These are phyloP conservation scores for Parachaetomium inaequale DNA, from an alignment of 495 filamentous ascomycete genomes.

Conservation along the genomic window DNA sequence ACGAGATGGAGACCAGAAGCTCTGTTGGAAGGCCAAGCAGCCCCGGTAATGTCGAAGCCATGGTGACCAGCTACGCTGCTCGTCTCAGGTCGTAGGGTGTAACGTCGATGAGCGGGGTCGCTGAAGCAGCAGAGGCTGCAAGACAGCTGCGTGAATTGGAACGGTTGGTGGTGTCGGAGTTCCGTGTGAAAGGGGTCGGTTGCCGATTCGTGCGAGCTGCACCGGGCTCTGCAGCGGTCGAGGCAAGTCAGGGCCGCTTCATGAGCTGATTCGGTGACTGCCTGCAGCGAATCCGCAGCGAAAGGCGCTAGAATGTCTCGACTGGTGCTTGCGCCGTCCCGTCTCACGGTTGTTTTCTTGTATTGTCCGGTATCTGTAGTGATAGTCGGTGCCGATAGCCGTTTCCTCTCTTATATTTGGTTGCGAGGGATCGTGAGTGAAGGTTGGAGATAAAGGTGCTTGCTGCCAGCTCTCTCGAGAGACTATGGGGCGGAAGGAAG, in stretches of 20 bases:
- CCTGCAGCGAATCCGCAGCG: constrained; percentile 11
- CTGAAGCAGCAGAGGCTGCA: too few relatives aligned
- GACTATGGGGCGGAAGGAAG: too few relatives aligned
- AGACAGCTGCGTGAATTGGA: neutral
- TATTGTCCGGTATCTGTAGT: neutral
- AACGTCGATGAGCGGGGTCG: too few relatives aligned
- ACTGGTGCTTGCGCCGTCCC: neutral
- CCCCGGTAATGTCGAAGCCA: too few relatives aligned
- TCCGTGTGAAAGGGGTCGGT: neutral
- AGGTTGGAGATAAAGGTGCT: too few relatives aligned
- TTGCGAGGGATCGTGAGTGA: neutral
- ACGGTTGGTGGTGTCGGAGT: neutral
- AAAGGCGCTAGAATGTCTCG: neutral
- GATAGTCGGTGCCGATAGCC: neutral
- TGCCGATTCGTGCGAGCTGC: constrained; percentile 21
- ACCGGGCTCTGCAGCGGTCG: constrained; percentile 16
- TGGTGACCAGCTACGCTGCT: too few relatives aligned
- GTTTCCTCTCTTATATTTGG: neutral
- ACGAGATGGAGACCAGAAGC: too few relatives aligned
- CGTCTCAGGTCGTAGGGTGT: too few relatives aligned
- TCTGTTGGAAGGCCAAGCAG: too few relatives aligned
- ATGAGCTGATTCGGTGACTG: constrained; percentile 13
- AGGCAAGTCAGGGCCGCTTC: neutral
- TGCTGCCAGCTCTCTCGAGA: too few relatives aligned
- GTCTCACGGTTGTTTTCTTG: neutral